Conservation (phyloP, 2,329 filamentous ascomycete genomes). For the Fusarium luffae region DNA sequence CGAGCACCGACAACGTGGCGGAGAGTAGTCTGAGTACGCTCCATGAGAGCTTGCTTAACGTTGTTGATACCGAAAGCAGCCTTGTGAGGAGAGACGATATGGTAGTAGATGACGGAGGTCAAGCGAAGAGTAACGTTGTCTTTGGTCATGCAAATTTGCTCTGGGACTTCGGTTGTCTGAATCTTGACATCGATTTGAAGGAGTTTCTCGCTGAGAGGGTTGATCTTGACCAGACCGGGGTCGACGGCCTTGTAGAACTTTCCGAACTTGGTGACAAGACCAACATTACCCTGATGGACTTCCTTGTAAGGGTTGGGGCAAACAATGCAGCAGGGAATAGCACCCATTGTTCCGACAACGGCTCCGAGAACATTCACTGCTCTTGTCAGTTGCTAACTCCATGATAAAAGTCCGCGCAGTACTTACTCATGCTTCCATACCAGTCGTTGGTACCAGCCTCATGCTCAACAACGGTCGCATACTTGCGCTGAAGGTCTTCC, state of each 20-base stretch:
- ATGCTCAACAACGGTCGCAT: conserved; percentile 72
- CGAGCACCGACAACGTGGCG: conserved; percentile 96
- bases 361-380: conserved; percentile 78
- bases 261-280: conserved; percentile 95
- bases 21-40: conserved; percentile 97
- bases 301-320: conserved; percentile 97
- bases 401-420: background rate
- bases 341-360: conserved; percentile 81
- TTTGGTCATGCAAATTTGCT: conserved; percentile 99
- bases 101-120: conserved; percentile 99
- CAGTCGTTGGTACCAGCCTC: conserved; percentile 81
- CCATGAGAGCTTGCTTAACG: conserved; percentile 93
- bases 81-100: conserved; percentile 94
- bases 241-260: conserved; percentile 95
- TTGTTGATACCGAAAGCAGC: conserved; percentile 96
- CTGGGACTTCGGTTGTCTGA: conserved; percentile 95
- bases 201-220: conserved; percentile 90
- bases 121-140: conserved; percentile 96
- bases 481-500: conserved; percentile 86
- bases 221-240: conserved; percentile 96
- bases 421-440: conserved; percentile 88
- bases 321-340: conserved; percentile 89
- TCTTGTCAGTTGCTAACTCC: background rate
- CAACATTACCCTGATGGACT: conserved; percentile 92
- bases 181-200: conserved; percentile 99